Conservation (phyloP, 306 rosid genomes). For the Mimosa bimucronata region DNA sequence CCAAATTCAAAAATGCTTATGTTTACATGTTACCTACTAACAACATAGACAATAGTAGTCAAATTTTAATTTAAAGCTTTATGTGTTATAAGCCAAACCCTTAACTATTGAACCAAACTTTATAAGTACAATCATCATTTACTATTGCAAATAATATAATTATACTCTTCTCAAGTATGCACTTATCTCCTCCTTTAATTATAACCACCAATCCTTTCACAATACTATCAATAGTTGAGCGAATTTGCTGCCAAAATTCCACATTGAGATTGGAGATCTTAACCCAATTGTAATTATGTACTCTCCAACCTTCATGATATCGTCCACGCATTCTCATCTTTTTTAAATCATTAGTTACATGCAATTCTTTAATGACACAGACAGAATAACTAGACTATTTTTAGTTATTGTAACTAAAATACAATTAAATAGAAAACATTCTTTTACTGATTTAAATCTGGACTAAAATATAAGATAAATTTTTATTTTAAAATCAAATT, state of each 20-base stretch:
- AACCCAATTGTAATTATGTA: background rate
- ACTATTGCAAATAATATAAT: background rate
- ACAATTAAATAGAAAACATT: background rate
- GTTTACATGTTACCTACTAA: no score
- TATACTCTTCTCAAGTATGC: background rate
- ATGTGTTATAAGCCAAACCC: no score
- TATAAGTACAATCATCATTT: background rate
- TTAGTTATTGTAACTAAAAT: background rate
- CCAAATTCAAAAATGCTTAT: no score
- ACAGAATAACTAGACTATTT: conserved; percentile 12
- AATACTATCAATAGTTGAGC: conserved; percentile 14
- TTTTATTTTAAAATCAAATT: background rate
- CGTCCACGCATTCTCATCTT: background rate
- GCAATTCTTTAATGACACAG: conserved; percentile 2
- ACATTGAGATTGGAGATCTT: conserved; percentile 16
- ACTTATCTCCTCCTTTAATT: conserved; percentile 13
- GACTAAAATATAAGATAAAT: no score
- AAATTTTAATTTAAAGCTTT: no score
- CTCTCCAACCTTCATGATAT: background rate
- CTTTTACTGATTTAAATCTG: no score
- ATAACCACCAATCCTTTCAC: conserved; percentile 8
- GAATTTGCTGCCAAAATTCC: background rate
- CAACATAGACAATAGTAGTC: no score
- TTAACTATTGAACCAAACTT: no score
- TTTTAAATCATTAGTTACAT: background rate